Evolutionary conservation across 2,329 filamentous ascomycete genomes (phyloP), one percentile per base, ranked within the genome.

Genomic region (Aspergillus oerlinghausenensis): DNA sequence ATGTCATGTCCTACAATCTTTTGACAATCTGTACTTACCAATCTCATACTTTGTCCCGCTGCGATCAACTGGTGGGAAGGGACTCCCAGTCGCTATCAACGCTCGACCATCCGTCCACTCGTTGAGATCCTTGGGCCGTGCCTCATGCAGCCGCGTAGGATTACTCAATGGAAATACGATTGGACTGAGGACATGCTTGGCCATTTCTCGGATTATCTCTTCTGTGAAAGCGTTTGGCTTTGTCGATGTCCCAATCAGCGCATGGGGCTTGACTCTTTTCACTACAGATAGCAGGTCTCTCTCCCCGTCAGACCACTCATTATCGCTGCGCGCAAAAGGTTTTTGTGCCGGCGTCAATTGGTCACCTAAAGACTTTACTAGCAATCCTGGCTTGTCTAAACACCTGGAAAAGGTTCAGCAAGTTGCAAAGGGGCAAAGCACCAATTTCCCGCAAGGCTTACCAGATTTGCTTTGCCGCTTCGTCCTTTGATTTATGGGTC

Each of bases 201-300:
- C 85, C 90, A 96, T 95, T 63, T 88, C 88, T 49, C 81, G 79
- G 10, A 95, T 79, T 28, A 91, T 76, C 2, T 89, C 82, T 63
- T 92, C 79, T 0, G 88, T 93, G 73, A 96, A 96, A 0, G 89
- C 78, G 2, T 83, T 84, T 0, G 90, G 87, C 9, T 86, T 83
- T 0, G 92, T 96, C 0, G 89, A 94, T 0, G 90, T 95, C 11
- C 92, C 92, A 59, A 96, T 85, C 0, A 96, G 79, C 1, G 93
- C 87, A 63, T 95, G 89, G 0, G 92, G 92, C 52, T 88, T 87
- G 19, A 93, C 84, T 45, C 81, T 76, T 52, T 85, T 82, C 60
- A 96, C 79, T 0, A 95, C 83, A 0, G 83, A 81, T 0, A 88
- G 77, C 0, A 96, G 81, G 55, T 82, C 78, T 6, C 80, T 79